These are phyloP conservation scores for Parvularia atlantis DNA, from an alignment of 78 protist genomes.

Conservation along the genomic window DNA sequence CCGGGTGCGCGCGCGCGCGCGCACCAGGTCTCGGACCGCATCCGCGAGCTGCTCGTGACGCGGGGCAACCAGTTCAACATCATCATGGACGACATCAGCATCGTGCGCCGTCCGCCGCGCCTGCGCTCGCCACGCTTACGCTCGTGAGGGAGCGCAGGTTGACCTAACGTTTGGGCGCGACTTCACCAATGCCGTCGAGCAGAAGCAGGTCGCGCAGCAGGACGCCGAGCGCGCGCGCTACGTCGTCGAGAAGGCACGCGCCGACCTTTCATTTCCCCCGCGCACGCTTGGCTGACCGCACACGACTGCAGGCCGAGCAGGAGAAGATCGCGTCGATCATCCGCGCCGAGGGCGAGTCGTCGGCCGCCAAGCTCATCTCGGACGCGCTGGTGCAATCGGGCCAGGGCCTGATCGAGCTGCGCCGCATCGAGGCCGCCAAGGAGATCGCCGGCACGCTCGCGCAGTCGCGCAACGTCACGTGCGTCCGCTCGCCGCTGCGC, in stretches of 20 bases:
- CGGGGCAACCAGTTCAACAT: constrained; percentile 48
- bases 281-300: too few species aligned
- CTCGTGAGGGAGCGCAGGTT: too few species aligned
- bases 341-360: constrained; percentile 73
- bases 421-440: constrained; percentile 50
- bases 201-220: constrained; percentile 79
- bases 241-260: constrained; percentile 35
- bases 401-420: constrained; percentile 32
- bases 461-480: constrained; percentile 37
- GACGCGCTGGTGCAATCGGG: constrained; percentile 36
- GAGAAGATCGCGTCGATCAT: constrained; percentile 62
- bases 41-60: constrained; percentile 14
- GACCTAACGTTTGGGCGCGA: constrained; percentile 61
- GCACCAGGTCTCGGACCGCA: constrained; percentile 42
- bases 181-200: constrained; percentile 65
- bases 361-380: constrained; percentile 23
- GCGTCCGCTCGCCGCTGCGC: constrained; percentile 36
- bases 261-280: neutral
- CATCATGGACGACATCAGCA: constrained; percentile 55
- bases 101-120: constrained; percentile 9
- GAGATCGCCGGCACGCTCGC: constrained; percentile 64
- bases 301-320: constrained; percentile 54
- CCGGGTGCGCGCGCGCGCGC: too few species aligned
- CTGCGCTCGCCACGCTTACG: neutral
- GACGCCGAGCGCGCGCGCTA: constrained; percentile 58